Percentiles rank a stretch among this genome's conserved stretches.
Conservation (phyloP, 202 grass and related monocot species). For the Miscanthus sacchariflorus region DNA sequence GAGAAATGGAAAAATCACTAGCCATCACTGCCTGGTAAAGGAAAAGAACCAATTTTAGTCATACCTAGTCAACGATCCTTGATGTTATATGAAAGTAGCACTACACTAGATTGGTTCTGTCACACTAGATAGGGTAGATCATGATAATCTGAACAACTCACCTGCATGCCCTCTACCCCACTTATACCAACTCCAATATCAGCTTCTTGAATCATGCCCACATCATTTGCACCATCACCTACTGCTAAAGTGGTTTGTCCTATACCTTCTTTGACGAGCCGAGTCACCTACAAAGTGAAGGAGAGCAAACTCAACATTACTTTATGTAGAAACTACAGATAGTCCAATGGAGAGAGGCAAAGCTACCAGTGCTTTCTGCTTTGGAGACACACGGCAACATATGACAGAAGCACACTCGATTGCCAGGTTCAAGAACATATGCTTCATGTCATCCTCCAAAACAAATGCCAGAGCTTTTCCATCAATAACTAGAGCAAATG, state of each 20-base stretch:
- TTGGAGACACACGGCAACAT: conserved; percentile 97
- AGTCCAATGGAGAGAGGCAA: conserved; percentile 24
- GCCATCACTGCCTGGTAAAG: conserved; percentile 95
- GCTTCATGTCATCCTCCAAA: conserved; percentile 94
- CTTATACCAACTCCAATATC: conserved; percentile 99
- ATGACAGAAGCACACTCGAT: conserved; percentile 96
- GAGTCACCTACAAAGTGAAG: conserved; percentile 74
- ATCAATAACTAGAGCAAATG: conserved; percentile 99
- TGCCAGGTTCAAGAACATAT: conserved; percentile 90
- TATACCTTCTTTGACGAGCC: conserved; percentile 96
- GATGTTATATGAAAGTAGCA: conserved; percentile 19
- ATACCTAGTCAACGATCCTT: conserved; percentile 32
- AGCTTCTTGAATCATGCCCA: conserved; percentile 99
- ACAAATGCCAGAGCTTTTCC: conserved; percentile 88
- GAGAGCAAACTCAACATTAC: conserved; percentile 33
- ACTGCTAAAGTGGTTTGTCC: conserved; percentile 96
- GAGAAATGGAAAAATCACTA: conserved; percentile 99
- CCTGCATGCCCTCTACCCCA: conserved; percentile 99
- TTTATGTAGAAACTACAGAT: conserved; percentile 35
- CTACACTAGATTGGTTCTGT: conserved; percentile 4
- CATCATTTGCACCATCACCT: conserved; percentile 99
- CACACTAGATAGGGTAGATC: not conserved
- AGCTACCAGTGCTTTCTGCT: conserved; percentile 96
- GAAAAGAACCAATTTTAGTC: conserved; percentile 41
- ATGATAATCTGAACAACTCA: conserved; percentile 41